Evolutionary conservation across 192 early-diverging fungal genomes (phyloP).

Genomic region (Podila epigama): DNA sequence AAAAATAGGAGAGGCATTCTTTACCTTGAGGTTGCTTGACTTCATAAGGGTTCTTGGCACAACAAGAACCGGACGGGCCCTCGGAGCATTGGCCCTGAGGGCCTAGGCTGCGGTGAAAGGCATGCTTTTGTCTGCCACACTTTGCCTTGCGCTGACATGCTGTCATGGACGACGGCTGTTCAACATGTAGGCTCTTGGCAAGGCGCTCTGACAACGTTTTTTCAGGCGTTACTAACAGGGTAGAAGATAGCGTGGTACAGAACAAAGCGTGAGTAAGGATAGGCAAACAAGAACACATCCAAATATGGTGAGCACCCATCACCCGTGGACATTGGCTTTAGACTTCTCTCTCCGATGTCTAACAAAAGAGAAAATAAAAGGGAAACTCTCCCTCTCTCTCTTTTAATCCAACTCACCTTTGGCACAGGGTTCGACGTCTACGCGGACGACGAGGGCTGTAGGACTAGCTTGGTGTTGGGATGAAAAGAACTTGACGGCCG

Average conservation of each 20-base stretch:
- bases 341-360: neutral
- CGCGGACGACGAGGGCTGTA: neutral
- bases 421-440: neutral
- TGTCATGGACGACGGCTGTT: neutral
- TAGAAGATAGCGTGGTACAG: no score
- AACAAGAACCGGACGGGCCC: neutral
- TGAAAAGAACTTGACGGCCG: conserved; percentile 14
- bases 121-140: neutral
- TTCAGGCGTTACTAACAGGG: no score
- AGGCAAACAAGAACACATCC: neutral
- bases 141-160: no score
- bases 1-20: no score
- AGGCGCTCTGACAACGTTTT: no score
- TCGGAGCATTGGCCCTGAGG: neutral
- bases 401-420: conserved; percentile 1
- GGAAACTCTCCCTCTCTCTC: no score
- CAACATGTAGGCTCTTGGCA: no score
- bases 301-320: neutral
- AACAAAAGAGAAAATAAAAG: neutral
- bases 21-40: neutral
- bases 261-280: no score
- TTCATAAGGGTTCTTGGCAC: neutral
- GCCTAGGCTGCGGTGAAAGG: neutral
- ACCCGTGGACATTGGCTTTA: neutral
- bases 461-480: neutral